These are phyloP conservation scores for Flaveria trinervia DNA, from an alignment of 129 eudicot genomes.

Conservation along the genomic window DNA sequence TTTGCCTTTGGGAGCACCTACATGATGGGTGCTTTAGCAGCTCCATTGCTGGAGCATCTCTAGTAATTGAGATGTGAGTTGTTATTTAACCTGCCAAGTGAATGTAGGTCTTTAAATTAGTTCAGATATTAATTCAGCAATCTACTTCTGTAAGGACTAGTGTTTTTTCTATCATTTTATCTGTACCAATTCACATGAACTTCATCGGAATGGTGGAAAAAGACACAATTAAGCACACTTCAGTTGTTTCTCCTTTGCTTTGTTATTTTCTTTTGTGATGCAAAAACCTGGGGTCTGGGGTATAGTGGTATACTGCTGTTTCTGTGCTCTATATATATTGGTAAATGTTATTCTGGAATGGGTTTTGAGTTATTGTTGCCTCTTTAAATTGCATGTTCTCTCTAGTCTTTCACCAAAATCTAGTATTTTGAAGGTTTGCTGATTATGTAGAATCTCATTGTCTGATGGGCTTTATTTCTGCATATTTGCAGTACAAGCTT, in stretches of 20 bases:
- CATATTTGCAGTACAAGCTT: slow-evolving; percentile 66
- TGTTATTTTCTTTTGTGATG: neutral
- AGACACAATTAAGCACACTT: neutral
- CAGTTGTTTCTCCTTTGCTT: neutral
- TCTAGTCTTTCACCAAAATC: neutral
- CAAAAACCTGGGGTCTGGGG: neutral
- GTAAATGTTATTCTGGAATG: neutral
- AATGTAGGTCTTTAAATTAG: neutral
- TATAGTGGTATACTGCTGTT: neutral
- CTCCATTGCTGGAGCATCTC: neutral
- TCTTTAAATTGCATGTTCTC: neutral
- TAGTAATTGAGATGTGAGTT: too few species aligned
- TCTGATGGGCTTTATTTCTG: neutral
- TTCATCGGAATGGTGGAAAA: neutral
- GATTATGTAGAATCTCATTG: neutral
- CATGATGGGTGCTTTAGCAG: neutral
- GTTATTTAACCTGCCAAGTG: neutral
- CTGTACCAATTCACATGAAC: neutral
- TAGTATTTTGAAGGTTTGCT: neutral
- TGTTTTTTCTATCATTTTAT: neutral
- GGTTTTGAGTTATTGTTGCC: slow-evolving; percentile 5
- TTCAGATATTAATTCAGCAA: slow-evolving; percentile 2
- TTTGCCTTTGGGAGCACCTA: neutral
- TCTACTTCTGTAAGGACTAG: neutral
- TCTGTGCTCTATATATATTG: neutral